Evolutionary conservation across 495 filamentous ascomycete genomes (phyloP).

Genomic region (Beverwykella pulmonaria): DNA sequence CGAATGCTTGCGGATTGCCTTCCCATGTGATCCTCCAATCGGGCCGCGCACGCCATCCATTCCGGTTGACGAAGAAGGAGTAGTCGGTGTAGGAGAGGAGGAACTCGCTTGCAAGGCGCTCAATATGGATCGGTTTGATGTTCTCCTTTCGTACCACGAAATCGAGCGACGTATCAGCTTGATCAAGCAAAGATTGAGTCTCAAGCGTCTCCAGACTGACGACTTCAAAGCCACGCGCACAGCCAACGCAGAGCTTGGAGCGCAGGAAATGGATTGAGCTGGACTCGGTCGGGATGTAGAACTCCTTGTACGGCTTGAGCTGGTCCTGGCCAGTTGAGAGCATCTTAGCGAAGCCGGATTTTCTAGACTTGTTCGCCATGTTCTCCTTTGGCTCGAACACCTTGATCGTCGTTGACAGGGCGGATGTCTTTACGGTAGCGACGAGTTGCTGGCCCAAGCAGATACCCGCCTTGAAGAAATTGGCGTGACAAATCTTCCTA

Average conservation of each 20-base stretch:
- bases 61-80: constrained; percentile 97
- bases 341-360: constrained; percentile 91
- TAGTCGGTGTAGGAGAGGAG: constrained; percentile 97
- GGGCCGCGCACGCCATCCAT: constrained; percentile 92
- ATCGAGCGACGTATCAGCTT: constrained; percentile 96
- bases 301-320: constrained; percentile 96
- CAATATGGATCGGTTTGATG: constrained; percentile 95
- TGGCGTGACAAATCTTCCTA: constrained; percentile 97
- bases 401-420: constrained; percentile 91
- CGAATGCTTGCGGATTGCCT: constrained; percentile 86
- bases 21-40: constrained; percentile 99
- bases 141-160: constrained; percentile 92
- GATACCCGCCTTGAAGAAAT: constrained; percentile 97
- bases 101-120: constrained; percentile 94
- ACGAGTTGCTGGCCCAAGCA: constrained; percentile 93
- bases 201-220: constrained; percentile 96
- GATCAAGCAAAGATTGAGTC: constrained; percentile 94
- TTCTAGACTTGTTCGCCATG: constrained; percentile 83
- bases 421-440: constrained; percentile 88
- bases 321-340: constrained; percentile 92
- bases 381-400: constrained; percentile 96
- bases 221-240: constrained; percentile 93
- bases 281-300: constrained; percentile 96
- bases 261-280: constrained; percentile 96
- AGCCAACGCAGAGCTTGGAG: constrained; percentile 94